Evolutionary conservation across 805 yeast genomes (phyloP), one percentile per base, ranked within the genome.

Genomic region (Zygoascus biomembranicola): DNA sequence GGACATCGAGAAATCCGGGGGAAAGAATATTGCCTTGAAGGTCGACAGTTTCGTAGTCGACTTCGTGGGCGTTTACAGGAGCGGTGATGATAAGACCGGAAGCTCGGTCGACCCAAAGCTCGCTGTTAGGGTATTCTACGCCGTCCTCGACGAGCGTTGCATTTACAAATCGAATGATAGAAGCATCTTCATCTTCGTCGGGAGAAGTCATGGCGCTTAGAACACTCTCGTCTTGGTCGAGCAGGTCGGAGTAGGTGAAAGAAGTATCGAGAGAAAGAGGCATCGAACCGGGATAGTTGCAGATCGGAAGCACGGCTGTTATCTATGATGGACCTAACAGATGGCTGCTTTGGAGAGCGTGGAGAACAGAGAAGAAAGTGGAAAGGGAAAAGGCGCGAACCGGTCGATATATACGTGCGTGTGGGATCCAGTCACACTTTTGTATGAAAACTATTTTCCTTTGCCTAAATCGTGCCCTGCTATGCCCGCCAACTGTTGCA

Each of bases 1-100:
- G 84, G 57, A 77, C 73, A 61, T 80, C 84, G 11, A 80, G 66
- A 61, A 74, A 78, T 1, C 84, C 84, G 0, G 84, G 83, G 0
- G 81, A 74, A 35, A 80, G 57, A 32, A 77, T 69, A 18, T 64
- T 59, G 4, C 80, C 82, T n/a, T 72, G 57, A 49, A 80, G 65
- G 57, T 80, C 81, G 13, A 79, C 62, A 2, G 63, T 64, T 44
- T 63, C 65, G 39, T 56, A 50, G 35, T 43, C 49, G 11, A 44
- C 48, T 11, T 51, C 49, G 14, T 45, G 51, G 18, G 51, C 50
- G 8, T 52, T 50, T 8, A 52, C 44, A 1, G 74, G 72, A 2
- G 63, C 55, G 1, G 56, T 57, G 23, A 72, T 63, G n/a, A 79
- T 78, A 52, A 66, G 69, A 1, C 80, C 80, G 5, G 72, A 59